A percentile compares a stretch with the other conserved stretches of the same genome.
phyloP scores from a whole-genome alignment of 2,329 filamentous ascomycete genomes.

The Phialocephala sp. region DNA sequence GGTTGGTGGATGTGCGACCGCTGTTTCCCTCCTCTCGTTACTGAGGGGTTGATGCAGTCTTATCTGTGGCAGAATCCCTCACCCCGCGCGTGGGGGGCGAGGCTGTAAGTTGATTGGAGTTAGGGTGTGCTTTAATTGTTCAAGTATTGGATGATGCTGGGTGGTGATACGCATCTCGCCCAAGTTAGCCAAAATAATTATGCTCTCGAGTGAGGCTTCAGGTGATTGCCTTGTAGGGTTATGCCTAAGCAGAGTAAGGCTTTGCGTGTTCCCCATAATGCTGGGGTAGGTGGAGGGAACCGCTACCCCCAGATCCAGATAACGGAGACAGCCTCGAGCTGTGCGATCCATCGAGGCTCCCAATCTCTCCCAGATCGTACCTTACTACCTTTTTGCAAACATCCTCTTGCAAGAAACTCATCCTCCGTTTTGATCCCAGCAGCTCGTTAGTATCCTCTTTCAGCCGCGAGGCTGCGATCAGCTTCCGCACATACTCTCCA shows the following conservation, averaged over 20 bases:
- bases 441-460: not conserved
- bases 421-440: not conserved
- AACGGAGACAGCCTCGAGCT: conserved; percentile 4
- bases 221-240: no score
- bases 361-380: not conserved
- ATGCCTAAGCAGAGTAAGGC: not conserved
- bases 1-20: not conserved
- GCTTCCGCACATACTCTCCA: not conserved
- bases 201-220: no score
- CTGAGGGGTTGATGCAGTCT: not conserved
- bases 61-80: not conserved
- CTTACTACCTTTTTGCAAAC: not conserved
- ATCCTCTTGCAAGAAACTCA: not conserved
- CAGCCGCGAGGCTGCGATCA: not conserved
- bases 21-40: no score
- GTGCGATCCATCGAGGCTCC: not conserved
- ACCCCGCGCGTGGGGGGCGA: not conserved
- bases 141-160: not conserved
- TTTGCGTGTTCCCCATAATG: not conserved
- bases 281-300: not conserved
- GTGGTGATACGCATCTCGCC: not conserved
- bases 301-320: not conserved
- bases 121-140: not conserved
- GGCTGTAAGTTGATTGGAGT: not conserved
- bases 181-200: not conserved